Base-by-base conservation (phyloP, 805 yeast species). In the Priceomyces haplophilus region DNA sequence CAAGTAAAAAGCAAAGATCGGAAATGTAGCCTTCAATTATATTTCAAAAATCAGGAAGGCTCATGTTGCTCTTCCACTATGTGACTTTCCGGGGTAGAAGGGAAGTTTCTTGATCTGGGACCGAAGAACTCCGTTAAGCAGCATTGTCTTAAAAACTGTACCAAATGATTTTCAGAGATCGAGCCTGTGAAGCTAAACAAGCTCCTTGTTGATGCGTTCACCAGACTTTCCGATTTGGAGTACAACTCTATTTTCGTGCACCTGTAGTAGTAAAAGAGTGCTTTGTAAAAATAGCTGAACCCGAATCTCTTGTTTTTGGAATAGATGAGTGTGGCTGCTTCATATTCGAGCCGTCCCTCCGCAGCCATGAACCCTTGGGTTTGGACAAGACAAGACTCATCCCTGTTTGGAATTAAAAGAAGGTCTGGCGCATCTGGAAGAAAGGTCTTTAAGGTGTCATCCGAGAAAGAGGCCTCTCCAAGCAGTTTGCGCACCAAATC, bases 201-300 rank as follows among this genome's bases (percentile, higher is more conserved):
- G 24, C 43, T 43, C 30, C 27, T 18, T n/a, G 37, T 39, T 25
- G 43, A 38, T 27, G 38, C 30, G 23, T 27, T n/a, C 4, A 17
- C 10, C 13, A 25, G 16, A 6, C 36, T 21, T 12, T 31, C 18
- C 17, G 27, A 34, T 15, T 31, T 24, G 33, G 34, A 12, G 7
- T 32, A 13, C 3, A n/a, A 11, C 21, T 6, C 7, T 10, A 6
- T n/a, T 4, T 23, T 23, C 4, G 20, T 11, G n/a, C n/a, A 34
- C 29, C 31, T 38, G n/a, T 38, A 34, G 8, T 50, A 45, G 38
- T 48, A 55, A 18, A 29, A 25, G 5, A 59, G 29, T 2, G 61
- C 42, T 35, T 42, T 50, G 16, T 50, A 36, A 40, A 52, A 58
- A 12, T 51, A 47, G 17, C 46, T 51, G 38, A 55, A 55, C 16